A percentile compares a stretch with the other conserved stretches of the same genome.
phyloP scores from a whole-genome alignment of 2,329 filamentous ascomycete genomes.

The Diaporthe sp. region DNA sequence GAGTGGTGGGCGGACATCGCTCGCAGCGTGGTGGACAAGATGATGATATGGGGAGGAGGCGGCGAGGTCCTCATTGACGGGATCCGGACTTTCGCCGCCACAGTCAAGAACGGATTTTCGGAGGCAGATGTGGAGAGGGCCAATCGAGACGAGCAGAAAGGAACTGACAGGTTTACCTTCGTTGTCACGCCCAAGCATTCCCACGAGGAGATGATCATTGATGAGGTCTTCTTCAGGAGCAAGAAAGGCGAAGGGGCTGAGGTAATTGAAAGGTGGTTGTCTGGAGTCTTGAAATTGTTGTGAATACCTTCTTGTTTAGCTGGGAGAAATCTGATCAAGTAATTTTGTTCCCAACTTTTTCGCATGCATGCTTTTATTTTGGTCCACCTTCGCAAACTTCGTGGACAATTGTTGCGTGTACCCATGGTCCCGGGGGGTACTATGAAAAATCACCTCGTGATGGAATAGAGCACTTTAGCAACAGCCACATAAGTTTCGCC shows the following conservation, averaged over 20 bases:
- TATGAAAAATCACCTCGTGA: no score
- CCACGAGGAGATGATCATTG: constrained; percentile 36
- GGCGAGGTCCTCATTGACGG: constrained; percentile 21
- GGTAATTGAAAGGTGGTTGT: constrained; percentile 22
- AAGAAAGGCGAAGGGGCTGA: constrained; percentile 16
- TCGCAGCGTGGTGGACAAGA: constrained; percentile 5
- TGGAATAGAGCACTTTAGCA: no score
- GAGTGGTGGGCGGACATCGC: constrained; percentile 33
- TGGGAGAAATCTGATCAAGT: no score
- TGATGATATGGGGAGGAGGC: constrained; percentile 34
- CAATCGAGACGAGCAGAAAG: not conserved
- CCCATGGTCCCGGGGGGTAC: no score
- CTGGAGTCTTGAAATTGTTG: not conserved
- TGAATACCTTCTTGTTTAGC: not conserved
- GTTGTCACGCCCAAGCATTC: constrained; percentile 28
- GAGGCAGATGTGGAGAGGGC: not conserved
- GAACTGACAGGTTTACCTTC: constrained; percentile 10
- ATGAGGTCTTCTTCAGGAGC: constrained; percentile 26
- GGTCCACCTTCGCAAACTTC: no score
- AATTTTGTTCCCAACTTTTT: no score
- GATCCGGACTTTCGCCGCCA: constrained; percentile 13
- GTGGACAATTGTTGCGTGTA: no score
- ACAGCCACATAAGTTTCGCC: no score
- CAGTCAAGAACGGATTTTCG: constrained; percentile 21
- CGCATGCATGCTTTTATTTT: no score